Percentiles rank a stretch among this genome's conserved stretches.
phyloP scores from a whole-genome alignment of 495 filamentous ascomycete genomes.

The Umbilicaria muhlenbergii region DNA sequence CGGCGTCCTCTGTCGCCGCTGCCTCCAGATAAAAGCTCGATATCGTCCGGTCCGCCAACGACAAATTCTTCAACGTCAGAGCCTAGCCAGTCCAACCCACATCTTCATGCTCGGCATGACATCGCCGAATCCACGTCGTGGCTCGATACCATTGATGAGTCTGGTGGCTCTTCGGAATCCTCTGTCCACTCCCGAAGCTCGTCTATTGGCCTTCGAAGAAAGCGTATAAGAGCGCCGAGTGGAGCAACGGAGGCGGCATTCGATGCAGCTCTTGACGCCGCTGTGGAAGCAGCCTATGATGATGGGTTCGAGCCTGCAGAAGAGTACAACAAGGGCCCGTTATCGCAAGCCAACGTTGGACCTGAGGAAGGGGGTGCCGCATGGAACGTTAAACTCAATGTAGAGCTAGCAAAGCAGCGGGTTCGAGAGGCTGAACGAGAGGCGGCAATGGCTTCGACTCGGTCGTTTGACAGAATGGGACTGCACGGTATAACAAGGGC shows the following conservation, averaged over 20 bases:
- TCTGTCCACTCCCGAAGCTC: constrained; percentile 73
- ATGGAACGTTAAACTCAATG: constrained; percentile 46
- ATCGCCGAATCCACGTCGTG: constrained; percentile 77
- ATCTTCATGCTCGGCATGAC: constrained; percentile 34
- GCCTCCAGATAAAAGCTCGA: constrained; percentile 8
- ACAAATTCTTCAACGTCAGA: not conserved
- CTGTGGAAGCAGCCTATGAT: constrained; percentile 91
- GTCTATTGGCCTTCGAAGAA: constrained; percentile 48
- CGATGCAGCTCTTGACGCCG: constrained; percentile 86
- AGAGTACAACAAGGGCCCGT: constrained; percentile 22
- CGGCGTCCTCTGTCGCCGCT: constrained; percentile 18
- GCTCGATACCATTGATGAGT: constrained; percentile 96
- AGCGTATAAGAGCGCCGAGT: constrained; percentile 49
- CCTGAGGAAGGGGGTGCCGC: constrained; percentile 28
- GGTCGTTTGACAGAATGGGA: constrained; percentile 20
- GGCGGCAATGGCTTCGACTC: constrained; percentile 36
- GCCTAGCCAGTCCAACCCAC: constrained; percentile 8
- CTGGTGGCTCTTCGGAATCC: constrained; percentile 61
- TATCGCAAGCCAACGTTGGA: constrained; percentile 20
- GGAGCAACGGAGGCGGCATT: constrained; percentile 82
- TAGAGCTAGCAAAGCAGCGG: constrained; percentile 64
- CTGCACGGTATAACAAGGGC: constrained; percentile 21
- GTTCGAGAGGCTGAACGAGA: constrained; percentile 68
- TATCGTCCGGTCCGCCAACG: constrained; percentile 15
- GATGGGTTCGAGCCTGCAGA: constrained; percentile 73